Base-by-base conservation (phyloP, 2,329 filamentous ascomycete species). In the Calycina herbarum region DNA sequence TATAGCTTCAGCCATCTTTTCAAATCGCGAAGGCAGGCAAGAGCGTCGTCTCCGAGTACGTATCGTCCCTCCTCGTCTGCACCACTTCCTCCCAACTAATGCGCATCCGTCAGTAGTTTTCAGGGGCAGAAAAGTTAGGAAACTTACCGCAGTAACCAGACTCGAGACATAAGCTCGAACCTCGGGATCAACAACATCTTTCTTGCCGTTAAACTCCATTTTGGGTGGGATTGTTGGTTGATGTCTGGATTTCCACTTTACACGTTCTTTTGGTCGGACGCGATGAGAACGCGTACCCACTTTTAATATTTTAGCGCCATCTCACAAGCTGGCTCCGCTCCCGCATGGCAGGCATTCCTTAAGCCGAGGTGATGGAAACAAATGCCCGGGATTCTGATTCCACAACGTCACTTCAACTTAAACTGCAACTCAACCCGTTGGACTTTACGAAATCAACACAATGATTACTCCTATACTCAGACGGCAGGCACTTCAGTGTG, bases 1-100 rank as follows among this genome's bases (percentile, higher is more conserved):
- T 95, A 95, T 69, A 97, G 87, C 72, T 93, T 93, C 71, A 99
- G 85, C 95, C 95, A 99, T 86, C 90, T 90, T 76, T 95, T 94
- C 63, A 99, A 84, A 79, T 99, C 95, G 68, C 94, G 93, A 65
- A 99, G 83, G 74, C 94, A 95, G 65, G 95, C 92, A 67, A 96
- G 82, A 13, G 94, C 94, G 76, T 97, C 94, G 78, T 98, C 94
- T 78, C 95, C 95, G 42, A 98, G 87, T 56, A 92, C 85, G 77
- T 99, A 99, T 74, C 85, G 85, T 64, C 91, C 91, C 74, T 93
- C 89, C 73, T 94, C 89, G 71, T 92, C 90, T 61, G 88, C 83
- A 72, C 91, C 91, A 73, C 88, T 87, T 62, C 94, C 94, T 80
- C 94, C 94, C 69, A 97, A 88, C 93, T 97, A 77, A 56, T 57